A percentile compares a stretch with the other conserved stretches of the same genome.
These are phyloP conservation scores for Trichothecium sympodiale DNA, from an alignment of 2,329 filamentous ascomycete genomes.

Conservation along the genomic window DNA sequence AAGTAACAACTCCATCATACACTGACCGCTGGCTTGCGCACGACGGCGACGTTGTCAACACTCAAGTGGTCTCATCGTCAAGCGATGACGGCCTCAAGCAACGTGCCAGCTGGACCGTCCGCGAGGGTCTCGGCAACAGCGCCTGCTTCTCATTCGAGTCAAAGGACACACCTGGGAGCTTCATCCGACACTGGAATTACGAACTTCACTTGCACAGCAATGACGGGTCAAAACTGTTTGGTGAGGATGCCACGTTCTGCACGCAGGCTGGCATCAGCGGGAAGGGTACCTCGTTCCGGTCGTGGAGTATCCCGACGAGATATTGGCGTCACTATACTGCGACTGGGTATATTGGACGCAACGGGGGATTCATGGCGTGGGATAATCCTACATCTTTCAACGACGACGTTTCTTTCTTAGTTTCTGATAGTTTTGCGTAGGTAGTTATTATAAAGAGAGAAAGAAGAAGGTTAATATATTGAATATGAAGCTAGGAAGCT, in stretches of 20 bases:
- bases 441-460: no score
- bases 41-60: conserved; percentile 36
- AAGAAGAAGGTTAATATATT: no score
- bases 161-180: conserved; percentile 44
- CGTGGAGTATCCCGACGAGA: no score
- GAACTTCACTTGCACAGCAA: conserved; percentile 34
- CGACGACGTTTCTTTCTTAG: no score
- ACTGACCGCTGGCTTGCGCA: conserved; percentile 44
- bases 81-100: conserved; percentile 37
- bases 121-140: conserved; percentile 42
- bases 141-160: conserved; percentile 53
- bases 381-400: no score
- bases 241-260: conserved; percentile 55
- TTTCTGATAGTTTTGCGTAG: no score
- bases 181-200: conserved; percentile 45
- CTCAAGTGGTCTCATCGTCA: conserved; percentile 40
- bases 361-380: no score
- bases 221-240: conserved; percentile 44
- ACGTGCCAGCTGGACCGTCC: conserved; percentile 41
- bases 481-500: no score
- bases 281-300: conserved; percentile 34
- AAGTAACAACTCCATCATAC: conserved; percentile 39
- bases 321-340: no score
- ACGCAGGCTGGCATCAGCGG: conserved; percentile 39
- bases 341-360: no score